Percentiles rank a stretch among this genome's conserved stretches.
These are phyloP conservation scores for Pseudocercospora musae DNA, from an alignment of 2,329 filamentous ascomycete genomes.

Conservation along the genomic window DNA sequence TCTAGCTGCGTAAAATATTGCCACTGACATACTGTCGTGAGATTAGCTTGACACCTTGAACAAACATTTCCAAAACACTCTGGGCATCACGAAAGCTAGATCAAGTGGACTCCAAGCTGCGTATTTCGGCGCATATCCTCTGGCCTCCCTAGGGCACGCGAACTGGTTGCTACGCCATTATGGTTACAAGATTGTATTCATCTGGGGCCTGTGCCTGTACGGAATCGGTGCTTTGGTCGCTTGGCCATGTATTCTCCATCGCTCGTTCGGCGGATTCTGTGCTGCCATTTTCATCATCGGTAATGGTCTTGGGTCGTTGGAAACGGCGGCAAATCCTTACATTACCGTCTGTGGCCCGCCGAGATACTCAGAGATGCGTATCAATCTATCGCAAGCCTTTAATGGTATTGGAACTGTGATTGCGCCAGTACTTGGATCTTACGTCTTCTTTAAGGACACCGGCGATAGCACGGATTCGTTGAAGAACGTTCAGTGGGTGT, in stretches of 20 bases:
- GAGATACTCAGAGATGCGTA: constrained; percentile 55
- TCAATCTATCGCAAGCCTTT: constrained; percentile 58
- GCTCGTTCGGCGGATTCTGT: constrained; percentile 59
- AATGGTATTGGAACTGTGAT: constrained; percentile 58
- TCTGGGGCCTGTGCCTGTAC: constrained; percentile 54
- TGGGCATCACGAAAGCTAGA: constrained; percentile 44
- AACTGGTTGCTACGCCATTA: constrained; percentile 42
- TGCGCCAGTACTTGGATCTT: constrained; percentile 57
- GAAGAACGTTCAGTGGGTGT: constrained; percentile 62
- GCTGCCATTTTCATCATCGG: constrained; percentile 56
- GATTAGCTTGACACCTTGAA: constrained; percentile 56
- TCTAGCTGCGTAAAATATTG: constrained; percentile 42
- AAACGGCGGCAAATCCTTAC: constrained; percentile 58
- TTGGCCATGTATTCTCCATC: constrained; percentile 56
- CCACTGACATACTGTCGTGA: neutral
- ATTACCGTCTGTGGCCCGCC: constrained; percentile 58
- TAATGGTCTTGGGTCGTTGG: constrained; percentile 52
- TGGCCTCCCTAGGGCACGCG: constrained; percentile 48
- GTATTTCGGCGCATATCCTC: constrained; percentile 50
- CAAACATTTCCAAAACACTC: constrained; percentile 46
- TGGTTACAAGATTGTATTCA: constrained; percentile 48
- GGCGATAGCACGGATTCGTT: constrained; percentile 50
- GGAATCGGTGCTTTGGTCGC: constrained; percentile 57
- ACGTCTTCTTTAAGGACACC: constrained; percentile 60
- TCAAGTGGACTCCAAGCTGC: constrained; percentile 45